Evolutionary conservation across 2,329 filamentous ascomycete genomes (phyloP).

Genomic region (Triangularia setosa): DNA sequence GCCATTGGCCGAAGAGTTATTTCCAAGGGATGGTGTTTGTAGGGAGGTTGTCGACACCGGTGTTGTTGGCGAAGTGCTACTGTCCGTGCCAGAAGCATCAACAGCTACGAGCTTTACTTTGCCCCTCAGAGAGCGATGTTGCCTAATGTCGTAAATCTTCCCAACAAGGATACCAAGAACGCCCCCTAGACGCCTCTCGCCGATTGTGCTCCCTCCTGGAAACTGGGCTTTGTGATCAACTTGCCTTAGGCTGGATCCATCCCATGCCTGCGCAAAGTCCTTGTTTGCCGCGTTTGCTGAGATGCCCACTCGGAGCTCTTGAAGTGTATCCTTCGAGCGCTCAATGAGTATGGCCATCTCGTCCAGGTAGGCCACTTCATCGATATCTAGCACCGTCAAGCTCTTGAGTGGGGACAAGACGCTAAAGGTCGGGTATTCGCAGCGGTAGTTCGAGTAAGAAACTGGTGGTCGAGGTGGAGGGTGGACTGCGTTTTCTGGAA

Average conservation of each 20-base stretch:
- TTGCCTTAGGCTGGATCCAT: conserved; percentile 58
- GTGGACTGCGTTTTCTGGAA: conserved; percentile 29
- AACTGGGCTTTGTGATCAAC: conserved; percentile 56
- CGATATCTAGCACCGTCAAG: conserved; percentile 74
- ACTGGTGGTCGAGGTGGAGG: conserved; percentile 37
- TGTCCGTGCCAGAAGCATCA: not conserved
- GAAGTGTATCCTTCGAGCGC: conserved; percentile 60
- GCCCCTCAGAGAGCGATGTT: not conserved
- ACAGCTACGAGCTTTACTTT: conserved; percentile 8
- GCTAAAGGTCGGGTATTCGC: conserved; percentile 78
- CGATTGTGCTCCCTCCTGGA: conserved; percentile 54
- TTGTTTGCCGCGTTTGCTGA: conserved; percentile 44
- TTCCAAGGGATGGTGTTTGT: not conserved
- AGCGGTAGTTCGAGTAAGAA: conserved; percentile 51
- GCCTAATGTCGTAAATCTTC: conserved; percentile 58
- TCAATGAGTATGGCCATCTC: conserved; percentile 77
- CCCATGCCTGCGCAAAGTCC: conserved; percentile 60
- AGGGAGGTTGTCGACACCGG: not conserved
- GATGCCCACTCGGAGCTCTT: conserved; percentile 71
- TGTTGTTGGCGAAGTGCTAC: not conserved
- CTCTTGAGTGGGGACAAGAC: conserved; percentile 71
- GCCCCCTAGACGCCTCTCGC: conserved; percentile 62
- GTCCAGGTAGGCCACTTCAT: conserved; percentile 77
- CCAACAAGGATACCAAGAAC: conserved; percentile 66
- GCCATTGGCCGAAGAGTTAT: not conserved